Percentiles rank a stretch among this genome's conserved stretches.
Evolutionary conservation across 768 basidiomycete species (phyloP).

Genomic region (Neoboletus magnificus): DNA sequence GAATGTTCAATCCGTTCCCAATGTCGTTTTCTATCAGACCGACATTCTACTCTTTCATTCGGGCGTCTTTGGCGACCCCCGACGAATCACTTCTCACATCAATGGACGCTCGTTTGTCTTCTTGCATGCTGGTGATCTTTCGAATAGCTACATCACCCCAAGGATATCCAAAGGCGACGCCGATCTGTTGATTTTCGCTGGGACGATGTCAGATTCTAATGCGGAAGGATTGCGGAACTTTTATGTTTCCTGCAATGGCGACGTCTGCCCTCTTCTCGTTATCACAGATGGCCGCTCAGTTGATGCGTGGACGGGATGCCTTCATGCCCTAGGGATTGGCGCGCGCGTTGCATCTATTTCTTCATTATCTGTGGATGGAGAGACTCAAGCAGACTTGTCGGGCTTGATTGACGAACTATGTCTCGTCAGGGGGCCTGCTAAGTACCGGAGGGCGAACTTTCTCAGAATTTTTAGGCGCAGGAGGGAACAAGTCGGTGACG

Average conservation of each 20-base stretch:
- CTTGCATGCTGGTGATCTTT: constrained; percentile 15
- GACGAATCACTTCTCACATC: constrained; percentile 17
- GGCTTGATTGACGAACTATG: constrained; percentile 21
- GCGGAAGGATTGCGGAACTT: constrained; percentile 6
- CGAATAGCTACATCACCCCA: constrained; percentile 11
- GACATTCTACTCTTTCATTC: constrained; percentile 12
- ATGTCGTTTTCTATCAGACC: constrained; percentile 19
- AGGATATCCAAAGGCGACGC: constrained; percentile 22
- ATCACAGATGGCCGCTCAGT: constrained; percentile 11
- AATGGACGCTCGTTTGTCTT: constrained; percentile 25
- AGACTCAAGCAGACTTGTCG: neutral
- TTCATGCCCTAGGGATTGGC: constrained; percentile 10
- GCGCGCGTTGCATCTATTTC: constrained; percentile 13
- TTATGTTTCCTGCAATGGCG: constrained; percentile 19
- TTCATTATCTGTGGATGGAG: neutral
- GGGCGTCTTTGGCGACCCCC: constrained; percentile 17
- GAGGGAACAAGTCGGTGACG: constrained; percentile 7
- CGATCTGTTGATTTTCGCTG: constrained; percentile 24
- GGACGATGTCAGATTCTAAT: constrained; percentile 10
- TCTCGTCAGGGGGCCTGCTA: constrained; percentile 22
- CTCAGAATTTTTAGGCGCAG: constrained; percentile 16
- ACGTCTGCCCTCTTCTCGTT: constrained; percentile 25
- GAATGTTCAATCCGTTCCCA: constrained; percentile 12
- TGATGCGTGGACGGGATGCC: constrained; percentile 8
- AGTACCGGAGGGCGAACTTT: constrained; percentile 11